phyloP scores from a whole-genome alignment of 345 rosid species.

The Eucalyptus curtisii region DNA sequence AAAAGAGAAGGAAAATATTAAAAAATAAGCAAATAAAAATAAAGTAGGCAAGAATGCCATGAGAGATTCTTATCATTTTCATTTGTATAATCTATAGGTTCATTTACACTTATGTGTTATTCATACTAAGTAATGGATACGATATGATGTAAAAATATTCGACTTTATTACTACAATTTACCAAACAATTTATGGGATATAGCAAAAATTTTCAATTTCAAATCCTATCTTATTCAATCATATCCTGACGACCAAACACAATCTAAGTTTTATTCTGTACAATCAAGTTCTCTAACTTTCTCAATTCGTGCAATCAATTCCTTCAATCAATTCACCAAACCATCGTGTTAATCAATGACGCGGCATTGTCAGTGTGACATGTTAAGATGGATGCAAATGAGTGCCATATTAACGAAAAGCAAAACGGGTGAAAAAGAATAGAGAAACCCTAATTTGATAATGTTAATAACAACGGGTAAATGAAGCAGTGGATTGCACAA shows the following conservation, averaged over 20 bases:
- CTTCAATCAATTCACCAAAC: background rate
- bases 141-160: too few relatives aligned
- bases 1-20: too few relatives aligned
- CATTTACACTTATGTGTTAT: too few relatives aligned
- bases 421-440: background rate
- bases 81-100: too few relatives aligned
- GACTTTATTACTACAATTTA: too few relatives aligned
- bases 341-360: background rate
- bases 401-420: background rate
- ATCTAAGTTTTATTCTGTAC: background rate
- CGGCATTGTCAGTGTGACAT: background rate
- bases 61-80: too few relatives aligned
- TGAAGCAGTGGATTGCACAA: background rate
- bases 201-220: too few relatives aligned
- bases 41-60: too few relatives aligned
- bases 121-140: too few relatives aligned
- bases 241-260: accelerated
- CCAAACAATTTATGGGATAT: too few relatives aligned
- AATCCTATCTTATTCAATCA: too few relatives aligned
- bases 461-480: background rate
- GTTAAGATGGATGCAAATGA: background rate
- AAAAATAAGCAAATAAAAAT: too few relatives aligned
- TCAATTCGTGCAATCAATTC: background rate
- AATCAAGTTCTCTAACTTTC: background rate
- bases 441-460: background rate